Evolutionary conservation across 2,329 filamentous ascomycete species (phyloP).

Genomic region (Aureobasidium sp.): DNA sequence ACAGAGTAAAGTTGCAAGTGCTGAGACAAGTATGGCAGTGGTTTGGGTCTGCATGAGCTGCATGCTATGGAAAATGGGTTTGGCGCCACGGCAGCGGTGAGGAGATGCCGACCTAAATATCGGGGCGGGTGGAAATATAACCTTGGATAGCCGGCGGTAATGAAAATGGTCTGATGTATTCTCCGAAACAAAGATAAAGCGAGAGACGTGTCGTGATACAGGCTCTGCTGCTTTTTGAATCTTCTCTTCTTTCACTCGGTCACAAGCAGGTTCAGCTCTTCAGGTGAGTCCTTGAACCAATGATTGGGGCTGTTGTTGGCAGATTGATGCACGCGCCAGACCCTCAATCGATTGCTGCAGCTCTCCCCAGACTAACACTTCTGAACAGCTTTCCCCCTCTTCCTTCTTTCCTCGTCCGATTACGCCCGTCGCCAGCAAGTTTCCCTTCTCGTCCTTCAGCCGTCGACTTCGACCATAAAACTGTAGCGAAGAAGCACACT

Average conservation of each 20-base stretch:
- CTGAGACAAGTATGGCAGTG: background rate
- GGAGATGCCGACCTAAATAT: background rate
- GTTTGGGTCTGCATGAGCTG: background rate
- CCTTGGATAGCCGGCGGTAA: background rate
- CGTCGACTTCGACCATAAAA: conserved; percentile 4
- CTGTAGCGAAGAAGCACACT: conserved; percentile 72
- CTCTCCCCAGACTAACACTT: conserved; percentile 7
- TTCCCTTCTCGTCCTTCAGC: background rate
- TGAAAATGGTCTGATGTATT: conserved; percentile 3
- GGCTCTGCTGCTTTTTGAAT: background rate
- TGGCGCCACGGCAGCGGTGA: background rate
- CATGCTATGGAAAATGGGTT: too few relatives aligned
- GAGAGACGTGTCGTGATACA: background rate
- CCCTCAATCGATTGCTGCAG: background rate
- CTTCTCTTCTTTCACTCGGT: background rate
- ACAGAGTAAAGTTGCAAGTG: background rate
- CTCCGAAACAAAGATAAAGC: background rate
- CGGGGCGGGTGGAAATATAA: background rate
- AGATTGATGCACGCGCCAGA: background rate
- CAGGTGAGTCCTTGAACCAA: background rate
- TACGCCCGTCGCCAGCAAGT: conserved; percentile 17
- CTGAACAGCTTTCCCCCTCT: conserved; percentile 18
- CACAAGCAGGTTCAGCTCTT: background rate
- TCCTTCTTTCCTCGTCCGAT: conserved; percentile 15
- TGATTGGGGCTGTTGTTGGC: background rate